phyloP scores from a whole-genome alignment of 495 filamentous ascomycete species.

The Aspergillus cavernicola region DNA sequence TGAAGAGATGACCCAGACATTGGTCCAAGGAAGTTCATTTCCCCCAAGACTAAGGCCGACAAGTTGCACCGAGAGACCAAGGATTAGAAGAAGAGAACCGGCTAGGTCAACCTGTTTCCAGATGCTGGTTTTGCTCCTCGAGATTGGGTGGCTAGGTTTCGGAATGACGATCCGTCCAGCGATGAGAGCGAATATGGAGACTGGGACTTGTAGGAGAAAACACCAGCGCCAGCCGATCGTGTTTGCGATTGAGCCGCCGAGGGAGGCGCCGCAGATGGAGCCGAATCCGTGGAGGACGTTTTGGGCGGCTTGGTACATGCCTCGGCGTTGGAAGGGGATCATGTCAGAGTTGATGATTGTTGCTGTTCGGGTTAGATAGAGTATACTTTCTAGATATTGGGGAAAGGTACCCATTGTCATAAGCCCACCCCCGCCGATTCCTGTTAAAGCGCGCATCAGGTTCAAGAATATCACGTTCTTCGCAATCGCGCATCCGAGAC shows the following conservation, averaged over 20 bases:
- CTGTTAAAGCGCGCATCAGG: constrained; percentile 72
- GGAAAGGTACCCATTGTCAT: constrained; percentile 56
- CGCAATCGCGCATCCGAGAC: constrained; percentile 46
- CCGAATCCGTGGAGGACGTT: constrained; percentile 63
- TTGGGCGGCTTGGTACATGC: constrained; percentile 63
- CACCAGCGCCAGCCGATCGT: constrained; percentile 67
- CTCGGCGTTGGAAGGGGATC: constrained; percentile 58
- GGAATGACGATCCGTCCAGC: constrained; percentile 53
- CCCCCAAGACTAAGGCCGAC: constrained; percentile 59
- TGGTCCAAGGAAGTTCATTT: constrained; percentile 59
- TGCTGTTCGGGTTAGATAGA: constrained; percentile 28
- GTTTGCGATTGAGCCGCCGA: constrained; percentile 63
- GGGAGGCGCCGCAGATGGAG: constrained; percentile 61
- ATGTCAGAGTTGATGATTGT: constrained; percentile 66
- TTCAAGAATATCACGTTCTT: constrained; percentile 62
- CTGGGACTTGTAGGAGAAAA: constrained; percentile 41
- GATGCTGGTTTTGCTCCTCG: constrained; percentile 27
- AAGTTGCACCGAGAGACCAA: constrained; percentile 54
- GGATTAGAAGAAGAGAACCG: constrained; percentile 52
- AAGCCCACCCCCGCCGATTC: constrained; percentile 57
- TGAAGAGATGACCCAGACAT: constrained; percentile 49
- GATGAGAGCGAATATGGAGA: constrained; percentile 50
- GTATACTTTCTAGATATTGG: background rate
- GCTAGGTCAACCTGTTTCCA: constrained; percentile 56
- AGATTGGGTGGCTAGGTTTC: constrained; percentile 23